Percentiles rank a stretch among this genome's conserved stretches.
These are phyloP conservation scores for Aspergillus sp. DNA, from an alignment of 2,329 filamentous ascomycete genomes.

Conservation along the genomic window DNA sequence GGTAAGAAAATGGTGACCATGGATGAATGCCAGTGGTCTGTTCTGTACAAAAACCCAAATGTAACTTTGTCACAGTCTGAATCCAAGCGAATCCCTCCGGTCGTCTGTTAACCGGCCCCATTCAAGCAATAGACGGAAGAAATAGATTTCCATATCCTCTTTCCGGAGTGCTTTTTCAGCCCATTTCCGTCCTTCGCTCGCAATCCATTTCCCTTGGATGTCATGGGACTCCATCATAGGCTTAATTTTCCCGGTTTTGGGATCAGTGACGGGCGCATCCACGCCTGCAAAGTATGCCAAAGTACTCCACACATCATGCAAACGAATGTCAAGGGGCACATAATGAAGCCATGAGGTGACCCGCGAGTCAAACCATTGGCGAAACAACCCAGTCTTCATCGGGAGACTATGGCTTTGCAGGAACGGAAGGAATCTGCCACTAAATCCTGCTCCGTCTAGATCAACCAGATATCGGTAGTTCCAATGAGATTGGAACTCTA, in stretches of 20 bases:
- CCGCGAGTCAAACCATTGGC: constrained; percentile 70
- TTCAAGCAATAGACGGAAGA: constrained; percentile 69
- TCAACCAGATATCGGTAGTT: constrained; percentile 63
- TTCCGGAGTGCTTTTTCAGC: constrained; percentile 53
- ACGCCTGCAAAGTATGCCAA: constrained; percentile 64
- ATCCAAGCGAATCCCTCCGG: constrained; percentile 42
- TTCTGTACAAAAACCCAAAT: background rate
- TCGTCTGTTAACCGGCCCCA: constrained; percentile 66
- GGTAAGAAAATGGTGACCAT: background rate
- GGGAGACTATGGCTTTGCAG: constrained; percentile 60
- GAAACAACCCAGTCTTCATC: constrained; percentile 62
- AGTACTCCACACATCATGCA: constrained; percentile 65
- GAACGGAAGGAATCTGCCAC: constrained; percentile 56
- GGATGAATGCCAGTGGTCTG: background rate
- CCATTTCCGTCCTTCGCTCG: constrained; percentile 58
- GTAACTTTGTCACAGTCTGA: constrained; percentile 11
- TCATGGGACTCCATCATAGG: constrained; percentile 43
- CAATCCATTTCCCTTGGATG: constrained; percentile 56
- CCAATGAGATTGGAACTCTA: constrained; percentile 52
- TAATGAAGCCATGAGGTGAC: constrained; percentile 72
- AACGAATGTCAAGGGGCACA: constrained; percentile 64
- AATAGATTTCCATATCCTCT: constrained; percentile 72
- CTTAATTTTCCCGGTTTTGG: constrained; percentile 36
- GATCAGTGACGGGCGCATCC: constrained; percentile 11
- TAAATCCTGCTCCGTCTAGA: constrained; percentile 60